Percentiles rank a stretch among this genome's conserved stretches.
phyloP scores from a whole-genome alignment of 2,329 filamentous ascomycete genomes.

The Cercospora beticola region DNA sequence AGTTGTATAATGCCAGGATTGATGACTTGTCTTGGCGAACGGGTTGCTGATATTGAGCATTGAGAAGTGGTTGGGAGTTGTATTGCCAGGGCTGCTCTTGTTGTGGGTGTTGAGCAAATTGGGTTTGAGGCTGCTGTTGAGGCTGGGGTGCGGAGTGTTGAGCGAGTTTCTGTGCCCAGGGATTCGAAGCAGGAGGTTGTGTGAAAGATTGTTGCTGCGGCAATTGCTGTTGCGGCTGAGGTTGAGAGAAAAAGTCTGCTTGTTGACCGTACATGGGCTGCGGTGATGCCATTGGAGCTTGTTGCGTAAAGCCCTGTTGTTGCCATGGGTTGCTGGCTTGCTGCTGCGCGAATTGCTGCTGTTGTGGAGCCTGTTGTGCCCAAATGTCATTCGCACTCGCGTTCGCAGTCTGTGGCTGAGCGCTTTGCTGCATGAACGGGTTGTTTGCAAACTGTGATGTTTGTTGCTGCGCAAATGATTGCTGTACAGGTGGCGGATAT shows the following conservation, averaged over 20 bases:
- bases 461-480: slow-evolving; percentile 32
- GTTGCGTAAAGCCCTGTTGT: slow-evolving; percentile 37
- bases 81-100: slow-evolving; percentile 39
- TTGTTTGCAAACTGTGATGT: slow-evolving; percentile 54
- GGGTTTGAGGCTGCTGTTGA: slow-evolving; percentile 33
- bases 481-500: slow-evolving; percentile 26
- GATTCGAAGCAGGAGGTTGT: slow-evolving; percentile 22
- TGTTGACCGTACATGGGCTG: slow-evolving; percentile 31
- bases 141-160: slow-evolving; percentile 27
- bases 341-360: slow-evolving; percentile 15
- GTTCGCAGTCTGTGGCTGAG: slow-evolving; percentile 42
- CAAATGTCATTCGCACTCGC: slow-evolving; percentile 44
- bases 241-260: slow-evolving; percentile 32
- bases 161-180: slow-evolving; percentile 23
- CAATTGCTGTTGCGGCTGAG: slow-evolving; percentile 23
- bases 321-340: slow-evolving; percentile 29
- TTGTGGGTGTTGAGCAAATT: slow-evolving; percentile 36
- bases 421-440: slow-evolving; percentile 43
- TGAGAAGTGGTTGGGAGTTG: slow-evolving; percentile 19
- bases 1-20: slow-evolving; percentile 73
- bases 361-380: slow-evolving; percentile 31
- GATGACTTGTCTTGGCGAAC: slow-evolving; percentile 66
- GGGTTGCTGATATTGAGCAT: slow-evolving; percentile 40
- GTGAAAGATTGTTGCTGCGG: slow-evolving; percentile 20
- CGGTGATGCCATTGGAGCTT: slow-evolving; percentile 30